Evolutionary conservation across 2,329 filamentous ascomycete species (phyloP).

Genomic region (Pseudogymnoascus sp.): DNA sequence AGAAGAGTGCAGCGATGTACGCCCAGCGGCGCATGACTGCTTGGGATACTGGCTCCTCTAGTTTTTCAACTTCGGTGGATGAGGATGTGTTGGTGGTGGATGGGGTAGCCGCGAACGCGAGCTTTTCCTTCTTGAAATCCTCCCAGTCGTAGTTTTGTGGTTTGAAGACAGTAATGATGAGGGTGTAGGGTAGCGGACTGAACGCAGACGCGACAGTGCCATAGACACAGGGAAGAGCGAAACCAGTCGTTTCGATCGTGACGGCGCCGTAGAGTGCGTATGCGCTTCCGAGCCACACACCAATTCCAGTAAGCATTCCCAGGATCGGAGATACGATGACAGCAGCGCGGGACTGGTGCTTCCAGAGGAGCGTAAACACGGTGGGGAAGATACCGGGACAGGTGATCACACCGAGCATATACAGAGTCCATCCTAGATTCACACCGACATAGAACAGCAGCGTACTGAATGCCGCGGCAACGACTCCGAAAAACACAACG

Average conservation of each 20-base stretch:
- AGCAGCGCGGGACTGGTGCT: slow-evolving; percentile 42
- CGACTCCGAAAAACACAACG: slow-evolving; percentile 46
- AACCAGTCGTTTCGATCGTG: slow-evolving; percentile 42
- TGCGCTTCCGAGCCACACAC: slow-evolving; percentile 47
- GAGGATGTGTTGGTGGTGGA: slow-evolving; percentile 22
- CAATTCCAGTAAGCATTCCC: slow-evolving; percentile 45
- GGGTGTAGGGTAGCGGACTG: slow-evolving; percentile 38
- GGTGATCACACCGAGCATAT: slow-evolving; percentile 48
- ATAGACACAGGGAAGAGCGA: slow-evolving; percentile 46
- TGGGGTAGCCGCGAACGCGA: slow-evolving; percentile 32
- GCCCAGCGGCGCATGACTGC: slow-evolving; percentile 38
- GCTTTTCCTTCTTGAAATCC: slow-evolving; percentile 36
- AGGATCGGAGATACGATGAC: slow-evolving; percentile 46
- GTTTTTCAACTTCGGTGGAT: slow-evolving; percentile 25
- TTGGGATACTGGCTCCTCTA: slow-evolving; percentile 27
- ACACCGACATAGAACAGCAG: slow-evolving; percentile 49
- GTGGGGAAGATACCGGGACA: slow-evolving; percentile 50
- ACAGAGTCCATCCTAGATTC: slow-evolving; percentile 48
- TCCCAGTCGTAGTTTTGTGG: slow-evolving; percentile 36
- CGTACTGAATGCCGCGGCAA: slow-evolving; percentile 46
- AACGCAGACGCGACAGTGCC: slow-evolving; percentile 45
- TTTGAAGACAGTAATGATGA: slow-evolving; percentile 41
- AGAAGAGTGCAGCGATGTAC: slow-evolving; percentile 41
- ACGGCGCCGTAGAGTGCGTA: slow-evolving; percentile 42
- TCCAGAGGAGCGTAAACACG: slow-evolving; percentile 48